Percentiles rank a stretch among this genome's conserved stretches.
These are phyloP conservation scores for Sporothrix mexicana DNA, from an alignment of 2,329 filamentous ascomycete species.

Conservation along the genomic window DNA sequence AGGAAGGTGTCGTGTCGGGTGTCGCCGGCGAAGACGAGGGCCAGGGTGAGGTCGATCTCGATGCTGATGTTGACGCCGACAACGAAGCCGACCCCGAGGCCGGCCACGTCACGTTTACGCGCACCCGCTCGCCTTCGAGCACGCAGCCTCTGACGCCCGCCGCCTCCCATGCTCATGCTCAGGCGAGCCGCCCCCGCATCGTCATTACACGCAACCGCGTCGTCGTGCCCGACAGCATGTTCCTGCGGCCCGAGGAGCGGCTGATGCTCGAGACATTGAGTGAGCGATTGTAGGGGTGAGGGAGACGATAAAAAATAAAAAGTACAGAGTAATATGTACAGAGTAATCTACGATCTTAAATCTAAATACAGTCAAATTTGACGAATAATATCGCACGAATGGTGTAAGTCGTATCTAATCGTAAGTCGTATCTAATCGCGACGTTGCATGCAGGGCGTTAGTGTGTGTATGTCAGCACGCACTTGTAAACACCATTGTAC, in stretches of 20 bases:
- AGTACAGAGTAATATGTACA: too few species aligned
- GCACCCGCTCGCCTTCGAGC: neutral
- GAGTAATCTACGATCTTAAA: too few species aligned
- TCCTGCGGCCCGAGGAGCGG: conserved; percentile 33
- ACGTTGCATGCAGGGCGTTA: too few species aligned
- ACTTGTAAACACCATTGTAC: too few species aligned
- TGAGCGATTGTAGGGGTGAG: conserved; percentile 24
- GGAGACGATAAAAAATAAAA: neutral
- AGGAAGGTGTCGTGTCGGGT: neutral
- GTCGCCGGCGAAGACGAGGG: neutral
- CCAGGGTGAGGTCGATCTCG: neutral
- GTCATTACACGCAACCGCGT: conserved; percentile 27
- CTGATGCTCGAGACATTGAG: conserved; percentile 32
- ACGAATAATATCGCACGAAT: too few species aligned
- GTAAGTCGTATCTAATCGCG: too few species aligned
- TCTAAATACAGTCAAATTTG: too few species aligned
- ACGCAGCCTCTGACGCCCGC: neutral
- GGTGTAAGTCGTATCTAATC: too few species aligned
- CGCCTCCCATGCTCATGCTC: neutral
- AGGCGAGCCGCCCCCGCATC: neutral
- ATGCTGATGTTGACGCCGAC: too few species aligned
- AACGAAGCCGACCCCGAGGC: conserved; percentile 12
- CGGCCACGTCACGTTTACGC: conserved; percentile 18
- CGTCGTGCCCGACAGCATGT: conserved; percentile 28
- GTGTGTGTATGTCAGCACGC: too few species aligned